Conservation (phyloP, 257 asterid species). For the Solanum ossicruentum region DNA sequence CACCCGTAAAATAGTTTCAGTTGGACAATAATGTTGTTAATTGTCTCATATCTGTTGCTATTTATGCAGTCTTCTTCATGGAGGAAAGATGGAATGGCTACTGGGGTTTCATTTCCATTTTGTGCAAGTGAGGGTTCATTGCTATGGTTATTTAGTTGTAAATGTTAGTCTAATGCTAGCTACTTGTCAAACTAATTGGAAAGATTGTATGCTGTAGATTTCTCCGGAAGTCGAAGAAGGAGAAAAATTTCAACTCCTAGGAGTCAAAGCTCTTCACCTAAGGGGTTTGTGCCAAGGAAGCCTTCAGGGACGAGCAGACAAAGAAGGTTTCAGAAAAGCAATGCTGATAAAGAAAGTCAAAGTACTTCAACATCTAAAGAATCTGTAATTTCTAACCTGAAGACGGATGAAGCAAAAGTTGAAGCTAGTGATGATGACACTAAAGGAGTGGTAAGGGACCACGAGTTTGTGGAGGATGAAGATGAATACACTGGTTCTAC, state of each 20-base stretch:
- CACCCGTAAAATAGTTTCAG: not conserved
- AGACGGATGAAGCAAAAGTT: slow-evolving; percentile 20
- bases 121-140: slow-evolving; percentile 75
- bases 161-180: not conserved
- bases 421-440: slow-evolving; percentile 19
- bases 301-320: slow-evolving; percentile 50
- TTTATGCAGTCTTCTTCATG: slow-evolving; percentile 44
- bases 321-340: slow-evolving; percentile 47
- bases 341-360: slow-evolving; percentile 28
- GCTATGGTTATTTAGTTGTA: slow-evolving; percentile 6
- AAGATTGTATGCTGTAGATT: slow-evolving; percentile 31
- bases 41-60: not conserved
- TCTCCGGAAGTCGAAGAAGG: slow-evolving; percentile 48
- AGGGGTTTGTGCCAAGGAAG: slow-evolving; percentile 56
- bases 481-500: slow-evolving; percentile 15
- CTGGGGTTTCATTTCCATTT: slow-evolving; percentile 23
- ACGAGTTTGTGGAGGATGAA: slow-evolving; percentile 22
- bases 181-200: not conserved
- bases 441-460: slow-evolving; percentile 7
- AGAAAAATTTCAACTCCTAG: slow-evolving; percentile 39
- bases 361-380: slow-evolving; percentile 28
- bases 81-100: slow-evolving; percentile 23
- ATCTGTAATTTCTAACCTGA: slow-evolving; percentile 14
- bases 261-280: slow-evolving; percentile 41
- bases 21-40: not conserved